These are phyloP conservation scores for Adenanthera pavonina DNA, from an alignment of 306 rosid genomes.

Conservation along the genomic window DNA sequence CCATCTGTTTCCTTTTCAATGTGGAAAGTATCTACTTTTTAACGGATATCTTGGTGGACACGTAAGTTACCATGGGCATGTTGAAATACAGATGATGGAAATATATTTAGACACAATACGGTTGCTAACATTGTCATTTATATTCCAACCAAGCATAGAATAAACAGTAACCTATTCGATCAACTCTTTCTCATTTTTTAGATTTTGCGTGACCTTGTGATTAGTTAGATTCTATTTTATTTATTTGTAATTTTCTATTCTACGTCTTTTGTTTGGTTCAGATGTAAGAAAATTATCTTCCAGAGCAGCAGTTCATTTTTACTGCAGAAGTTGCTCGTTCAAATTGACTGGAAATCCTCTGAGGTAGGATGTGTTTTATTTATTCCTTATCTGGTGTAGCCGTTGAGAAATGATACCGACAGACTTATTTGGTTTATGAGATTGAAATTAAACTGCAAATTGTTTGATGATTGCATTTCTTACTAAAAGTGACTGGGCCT, in stretches of 20 bases:
- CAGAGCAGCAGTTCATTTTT: conserved; percentile 65
- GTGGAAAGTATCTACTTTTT: background rate
- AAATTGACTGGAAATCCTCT: conserved; percentile 68
- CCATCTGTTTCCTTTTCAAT: background rate
- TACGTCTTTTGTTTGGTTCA: conserved; percentile 41
- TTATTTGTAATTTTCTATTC: conserved; percentile 5
- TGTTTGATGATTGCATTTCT: background rate
- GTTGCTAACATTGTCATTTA: background rate
- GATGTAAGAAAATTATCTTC: conserved; percentile 61
- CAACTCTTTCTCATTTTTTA: too few relatives aligned
- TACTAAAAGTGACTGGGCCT: background rate
- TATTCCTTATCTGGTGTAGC: background rate
- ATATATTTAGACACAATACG: background rate
- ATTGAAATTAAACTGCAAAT: background rate
- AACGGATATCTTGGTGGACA: background rate
- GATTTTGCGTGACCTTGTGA: background rate
- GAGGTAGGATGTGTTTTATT: conserved; percentile 47
- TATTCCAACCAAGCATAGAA: background rate
- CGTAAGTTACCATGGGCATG: background rate
- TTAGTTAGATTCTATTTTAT: background rate
- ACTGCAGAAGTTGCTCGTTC: conserved; percentile 71
- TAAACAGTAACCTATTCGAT: background rate
- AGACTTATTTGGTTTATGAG: background rate
- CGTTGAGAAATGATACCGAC: background rate
- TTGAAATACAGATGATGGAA: background rate